These are phyloP conservation scores for Salix koriyanagi DNA, from an alignment of 345 rosid species.

Conservation along the genomic window DNA sequence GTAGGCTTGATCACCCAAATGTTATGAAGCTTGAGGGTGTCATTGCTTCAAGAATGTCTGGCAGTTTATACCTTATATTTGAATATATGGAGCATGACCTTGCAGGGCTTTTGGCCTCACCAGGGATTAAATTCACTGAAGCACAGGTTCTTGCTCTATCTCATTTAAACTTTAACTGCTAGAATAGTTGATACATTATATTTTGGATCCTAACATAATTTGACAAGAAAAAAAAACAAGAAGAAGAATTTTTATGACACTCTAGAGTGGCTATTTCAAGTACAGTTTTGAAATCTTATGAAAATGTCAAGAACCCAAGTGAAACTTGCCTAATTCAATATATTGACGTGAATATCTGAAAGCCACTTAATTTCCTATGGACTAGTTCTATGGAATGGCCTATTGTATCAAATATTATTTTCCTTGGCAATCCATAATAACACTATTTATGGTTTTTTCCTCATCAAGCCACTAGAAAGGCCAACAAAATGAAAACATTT, in stretches of 20 bases:
- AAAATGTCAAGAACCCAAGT: neutral
- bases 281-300: neutral
- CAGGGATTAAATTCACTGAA: slow-evolving; percentile 51
- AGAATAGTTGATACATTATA: neutral
- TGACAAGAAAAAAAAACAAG: neutral
- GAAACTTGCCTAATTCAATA: neutral
- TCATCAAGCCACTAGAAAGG: neutral
- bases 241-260: neutral
- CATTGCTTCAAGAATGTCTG: slow-evolving; percentile 58
- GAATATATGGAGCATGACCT: slow-evolving; percentile 80
- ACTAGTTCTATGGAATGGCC: neutral
- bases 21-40: slow-evolving; percentile 77
- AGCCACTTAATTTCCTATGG: neutral
- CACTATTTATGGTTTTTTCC: neutral
- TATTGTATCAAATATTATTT: neutral
- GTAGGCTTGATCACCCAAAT: slow-evolving; percentile 66
- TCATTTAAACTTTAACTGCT: neutral
- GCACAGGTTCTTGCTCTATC: slow-evolving; percentile 44
- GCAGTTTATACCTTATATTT: slow-evolving; percentile 60
- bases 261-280: neutral
- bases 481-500: neutral
- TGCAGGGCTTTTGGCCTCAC: slow-evolving; percentile 50
- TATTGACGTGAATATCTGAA: neutral
- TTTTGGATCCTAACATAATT: neutral
- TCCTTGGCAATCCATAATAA: neutral